phyloP scores from a whole-genome alignment of 805 yeast species.

The Metschnikowia sp. region DNA sequence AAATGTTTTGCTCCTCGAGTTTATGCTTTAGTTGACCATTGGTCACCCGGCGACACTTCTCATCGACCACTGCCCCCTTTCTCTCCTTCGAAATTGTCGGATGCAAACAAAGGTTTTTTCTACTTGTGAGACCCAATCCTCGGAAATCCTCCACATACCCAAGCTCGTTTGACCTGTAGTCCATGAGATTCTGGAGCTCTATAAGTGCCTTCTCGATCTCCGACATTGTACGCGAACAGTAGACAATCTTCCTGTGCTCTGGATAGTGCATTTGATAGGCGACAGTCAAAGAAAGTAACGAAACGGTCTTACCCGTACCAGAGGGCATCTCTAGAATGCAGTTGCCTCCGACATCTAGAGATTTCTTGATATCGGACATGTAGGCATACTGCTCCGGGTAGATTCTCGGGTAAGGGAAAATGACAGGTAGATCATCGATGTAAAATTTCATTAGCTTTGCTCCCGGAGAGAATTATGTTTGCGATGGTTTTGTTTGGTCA shows the following conservation, averaged over 20 bases:
- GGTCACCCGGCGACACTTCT: slow-evolving; percentile 90
- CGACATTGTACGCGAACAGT: slow-evolving; percentile 99
- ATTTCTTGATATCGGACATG: slow-evolving; percentile 92
- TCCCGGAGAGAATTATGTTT: not conserved
- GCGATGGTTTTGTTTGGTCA: not conserved
- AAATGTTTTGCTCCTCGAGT: slow-evolving; percentile 46
- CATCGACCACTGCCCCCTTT: slow-evolving; percentile 92
- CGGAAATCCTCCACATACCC: slow-evolving; percentile 89
- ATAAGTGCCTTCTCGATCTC: slow-evolving; percentile 97
- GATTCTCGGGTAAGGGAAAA: slow-evolving; percentile 93
- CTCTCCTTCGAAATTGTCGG: slow-evolving; percentile 84
- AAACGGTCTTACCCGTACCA: slow-evolving; percentile 97
- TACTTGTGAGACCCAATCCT: slow-evolving; percentile 89
- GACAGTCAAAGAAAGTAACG: slow-evolving; percentile 83
- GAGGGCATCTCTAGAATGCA: slow-evolving; percentile 99
- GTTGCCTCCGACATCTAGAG: slow-evolving; percentile 94
- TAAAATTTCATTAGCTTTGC: slow-evolving; percentile 56
- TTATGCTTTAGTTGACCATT: slow-evolving; percentile 80
- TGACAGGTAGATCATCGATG: slow-evolving; percentile 93
- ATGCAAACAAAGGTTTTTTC: slow-evolving; percentile 91
- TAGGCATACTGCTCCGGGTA: slow-evolving; percentile 98
- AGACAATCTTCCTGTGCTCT: slow-evolving; percentile 88
- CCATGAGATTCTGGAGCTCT: slow-evolving; percentile 86
- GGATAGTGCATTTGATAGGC: slow-evolving; percentile 96
- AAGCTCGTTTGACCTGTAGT: slow-evolving; percentile 73